Evolutionary conservation across 1,284 basidiomycete genomes (phyloP).

Genomic region (Coniferiporia weirii): DNA sequence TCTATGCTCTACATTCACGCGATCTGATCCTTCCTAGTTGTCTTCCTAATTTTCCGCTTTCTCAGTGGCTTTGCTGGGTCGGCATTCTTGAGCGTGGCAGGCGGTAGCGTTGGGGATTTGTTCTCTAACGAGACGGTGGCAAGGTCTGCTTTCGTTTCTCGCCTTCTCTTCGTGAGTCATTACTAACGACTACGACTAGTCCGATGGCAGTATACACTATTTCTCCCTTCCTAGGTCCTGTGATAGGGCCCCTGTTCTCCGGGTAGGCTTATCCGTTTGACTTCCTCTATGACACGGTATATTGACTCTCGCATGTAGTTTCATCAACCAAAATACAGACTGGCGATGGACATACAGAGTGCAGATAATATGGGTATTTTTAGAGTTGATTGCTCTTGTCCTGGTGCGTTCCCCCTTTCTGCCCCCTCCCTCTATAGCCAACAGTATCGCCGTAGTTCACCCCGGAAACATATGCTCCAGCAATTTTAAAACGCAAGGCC

Average conservation of each 20-base stretch:
- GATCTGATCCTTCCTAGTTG: constrained; percentile 33
- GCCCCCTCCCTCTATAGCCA: not conserved
- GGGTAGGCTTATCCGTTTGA: constrained; percentile 38
- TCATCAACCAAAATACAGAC: constrained; percentile 48
- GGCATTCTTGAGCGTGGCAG: constrained; percentile 76
- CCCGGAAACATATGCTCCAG: constrained; percentile 72
- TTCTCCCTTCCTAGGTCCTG: constrained; percentile 72
- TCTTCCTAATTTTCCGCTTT: constrained; percentile 67
- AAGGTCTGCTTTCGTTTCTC: constrained; percentile 40
- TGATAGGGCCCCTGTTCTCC: constrained; percentile 55
- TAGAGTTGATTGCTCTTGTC: constrained; percentile 40
- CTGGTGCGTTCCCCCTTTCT: constrained; percentile 34
- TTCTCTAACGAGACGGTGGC: constrained; percentile 61
- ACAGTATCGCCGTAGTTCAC: constrained; percentile 37
- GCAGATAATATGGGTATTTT: constrained; percentile 57
- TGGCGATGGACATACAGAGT: constrained; percentile 82
- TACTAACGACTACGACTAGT: constrained; percentile 31
- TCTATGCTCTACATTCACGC: constrained; percentile 36
- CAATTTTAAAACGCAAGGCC: constrained; percentile 58
- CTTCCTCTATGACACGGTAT: not conserved
- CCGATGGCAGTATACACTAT: constrained; percentile 77
- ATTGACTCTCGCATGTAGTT: constrained; percentile 23
- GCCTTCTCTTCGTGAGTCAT: not conserved
- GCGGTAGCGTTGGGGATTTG: constrained; percentile 74
- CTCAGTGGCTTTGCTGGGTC: constrained; percentile 64